Conservation (phyloP, 1,284 basidiomycete species). For the Ceratorhiza oryzae-sativae region DNA sequence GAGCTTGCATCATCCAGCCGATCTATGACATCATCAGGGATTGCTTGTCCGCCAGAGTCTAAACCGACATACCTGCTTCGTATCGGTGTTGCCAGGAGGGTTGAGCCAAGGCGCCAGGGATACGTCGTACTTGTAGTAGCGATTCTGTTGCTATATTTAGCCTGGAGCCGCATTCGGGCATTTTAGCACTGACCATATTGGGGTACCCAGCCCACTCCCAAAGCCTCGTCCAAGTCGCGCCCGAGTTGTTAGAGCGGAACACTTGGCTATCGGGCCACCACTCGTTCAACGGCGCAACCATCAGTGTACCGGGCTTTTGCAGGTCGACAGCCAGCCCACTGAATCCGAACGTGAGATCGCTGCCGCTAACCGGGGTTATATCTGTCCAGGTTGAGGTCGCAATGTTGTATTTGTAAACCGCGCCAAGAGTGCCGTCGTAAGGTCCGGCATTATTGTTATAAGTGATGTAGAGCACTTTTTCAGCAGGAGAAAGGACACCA, state of each 20-base stretch:
- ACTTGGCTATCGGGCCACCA: slow-evolving; percentile 72
- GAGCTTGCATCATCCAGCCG: slow-evolving; percentile 56
- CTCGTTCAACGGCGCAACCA: slow-evolving; percentile 71
- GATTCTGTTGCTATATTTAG: too few relatives aligned
- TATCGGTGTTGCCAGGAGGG: slow-evolving; percentile 33
- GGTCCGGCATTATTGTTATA: slow-evolving; percentile 60
- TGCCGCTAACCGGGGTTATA: slow-evolving; percentile 59
- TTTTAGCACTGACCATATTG: slow-evolving; percentile 15
- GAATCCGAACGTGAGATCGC: slow-evolving; percentile 59
- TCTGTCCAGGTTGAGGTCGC: slow-evolving; percentile 60
- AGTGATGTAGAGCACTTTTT: slow-evolving; percentile 65
- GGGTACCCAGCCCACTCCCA: slow-evolving; percentile 59
- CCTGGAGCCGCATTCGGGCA: too few relatives aligned
- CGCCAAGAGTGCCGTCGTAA: slow-evolving; percentile 57
- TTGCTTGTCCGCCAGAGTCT: background rate
- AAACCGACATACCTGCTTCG: slow-evolving; percentile 51
- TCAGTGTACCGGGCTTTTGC: slow-evolving; percentile 66
- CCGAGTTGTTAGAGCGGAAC: slow-evolving; percentile 64
- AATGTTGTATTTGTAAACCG: slow-evolving; percentile 58
- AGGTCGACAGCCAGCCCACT: slow-evolving; percentile 67
- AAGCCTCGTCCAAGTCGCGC: slow-evolving; percentile 62
- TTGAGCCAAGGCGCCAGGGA: slow-evolving; percentile 47
- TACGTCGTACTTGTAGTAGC: slow-evolving; percentile 63
- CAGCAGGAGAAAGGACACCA: slow-evolving; percentile 64
- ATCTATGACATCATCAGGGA: slow-evolving; percentile 50